Evolutionary conservation across 768 basidiomycete species (phyloP), one percentile per base, ranked within the genome.

Genomic region (Gelatoporia subvermispora): DNA sequence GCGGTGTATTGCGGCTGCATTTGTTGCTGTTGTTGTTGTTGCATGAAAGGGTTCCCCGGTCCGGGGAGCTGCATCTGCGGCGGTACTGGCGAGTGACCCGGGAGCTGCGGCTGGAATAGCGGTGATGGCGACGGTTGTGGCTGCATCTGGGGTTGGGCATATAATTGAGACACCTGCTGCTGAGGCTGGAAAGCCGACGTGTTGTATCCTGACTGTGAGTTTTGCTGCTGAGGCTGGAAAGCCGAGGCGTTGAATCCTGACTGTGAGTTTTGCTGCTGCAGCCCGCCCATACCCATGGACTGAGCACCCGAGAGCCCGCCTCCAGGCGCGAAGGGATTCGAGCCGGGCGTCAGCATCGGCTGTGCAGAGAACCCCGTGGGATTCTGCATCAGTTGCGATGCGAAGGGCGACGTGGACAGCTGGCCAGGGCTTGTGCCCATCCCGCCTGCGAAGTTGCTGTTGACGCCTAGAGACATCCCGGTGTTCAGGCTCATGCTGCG

Each of bases 11-110:
- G 56, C 41, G 54, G 48, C 17, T 59, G 56, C 13, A 44, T 23
- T 39, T 54, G 55, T 38, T 47, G 54, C 31, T 35, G n/a, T 42
- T 42, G 25, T 31, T 52, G 56, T 11, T 41, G 46, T 17, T 43
- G 54, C 39, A 54, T 28, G 41, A 54, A 60, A 43, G 54, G 51
- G 41, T 55, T 59, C 17, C 41, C 41, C n/a, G 38, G 18, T 5
- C 40, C 34, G 25, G 47, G 39, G 5, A 36, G 35, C 35, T 59
- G 56, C 43, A 50, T 41, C 42, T 51, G 61, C 64, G 68, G 64
- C 55, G 68, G 70, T 5, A 66, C 60, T 50, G 69, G 67, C 39
- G 57, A 56, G 45, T 58, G 57, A 8, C 55, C 50, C 47, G 58
- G 61, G 23, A 50, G 28, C 15, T 54, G 54, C 25, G 64, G 54